Evolutionary conservation across 2,329 filamentous ascomycete genomes (phyloP), one percentile per base, ranked within the genome.

Genomic region (Akanthomyces uredinophilus): DNA sequence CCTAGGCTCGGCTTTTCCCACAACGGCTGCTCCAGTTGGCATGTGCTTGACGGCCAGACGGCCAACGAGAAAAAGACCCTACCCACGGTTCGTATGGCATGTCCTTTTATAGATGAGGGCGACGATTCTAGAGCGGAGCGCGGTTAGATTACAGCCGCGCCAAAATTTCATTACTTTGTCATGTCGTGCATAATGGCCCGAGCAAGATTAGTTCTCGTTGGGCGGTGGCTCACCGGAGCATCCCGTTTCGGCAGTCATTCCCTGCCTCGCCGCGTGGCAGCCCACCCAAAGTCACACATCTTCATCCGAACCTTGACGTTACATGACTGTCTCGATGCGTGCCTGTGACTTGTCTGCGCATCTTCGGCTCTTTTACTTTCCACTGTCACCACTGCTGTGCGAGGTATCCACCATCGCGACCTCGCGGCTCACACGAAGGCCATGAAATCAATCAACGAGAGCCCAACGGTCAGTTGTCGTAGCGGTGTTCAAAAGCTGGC

Each of bases 51-150:
- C 50, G 11, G 29, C 29, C 29, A 16, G 29, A 14, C 4, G 10
- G 7, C 35, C 43, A 18, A n/a, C 22, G 18, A 29, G 6, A 27
- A 16, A 41, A 4, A 56, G 24, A 16, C 53, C 41, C 39, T 22
- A 35, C 13, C 39, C 41, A 56, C 20, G 32, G 37, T 58, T 58
- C 55, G 55, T 58, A 58, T 50, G 55, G 55, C 32, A 20, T 47
- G 27, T 57, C 54, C 43, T 22, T 37, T 47, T 57, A 24, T 57
- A 57, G 41, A 58, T 50, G 44, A 46, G 7, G 18, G 14, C 5
- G 13, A 27, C 18, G 27, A 37, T 10, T 27, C 11, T 4, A 47
- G 43, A 43, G 32, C 55, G 55, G 55, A 58, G 55, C 55, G 55
- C 55, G 55, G 44, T 29, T 50, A 41, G 14, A 39, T 46, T 58